Conservation (phyloP, 305 asterid genomes). For the Fraxinus platypoda region DNA sequence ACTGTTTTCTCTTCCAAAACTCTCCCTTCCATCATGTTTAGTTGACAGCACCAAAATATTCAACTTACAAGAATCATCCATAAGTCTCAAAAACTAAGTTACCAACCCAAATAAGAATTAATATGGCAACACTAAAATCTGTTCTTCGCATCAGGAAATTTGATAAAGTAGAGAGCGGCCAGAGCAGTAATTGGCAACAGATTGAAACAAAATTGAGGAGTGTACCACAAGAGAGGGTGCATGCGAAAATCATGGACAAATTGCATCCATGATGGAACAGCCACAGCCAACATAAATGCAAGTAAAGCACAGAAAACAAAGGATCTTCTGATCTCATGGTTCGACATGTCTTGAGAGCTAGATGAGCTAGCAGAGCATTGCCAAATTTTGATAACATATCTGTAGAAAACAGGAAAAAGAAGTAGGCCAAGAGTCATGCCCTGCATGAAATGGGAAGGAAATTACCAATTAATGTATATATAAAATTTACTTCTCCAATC, state of each 20-base stretch:
- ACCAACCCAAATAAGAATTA: neutral
- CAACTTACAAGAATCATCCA: neutral
- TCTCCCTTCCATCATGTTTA: neutral
- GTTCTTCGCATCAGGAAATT: neutral
- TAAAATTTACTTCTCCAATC: neutral
- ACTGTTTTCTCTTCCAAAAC: neutral
- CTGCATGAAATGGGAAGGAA: constrained; percentile 44
- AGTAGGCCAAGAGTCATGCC: constrained; percentile 78
- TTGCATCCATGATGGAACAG: constrained; percentile 90
- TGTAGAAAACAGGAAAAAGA: constrained; percentile 61
- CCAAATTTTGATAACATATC: constrained; percentile 43
- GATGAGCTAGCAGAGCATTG: constrained; percentile 35
- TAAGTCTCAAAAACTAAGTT: neutral
- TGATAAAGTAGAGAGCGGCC: constrained; percentile 9
- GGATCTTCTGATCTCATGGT: constrained; percentile 53
- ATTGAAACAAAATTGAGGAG: constrained; percentile 8
- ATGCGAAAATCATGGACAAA: constrained; percentile 63
- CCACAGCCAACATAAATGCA: constrained; percentile 42
- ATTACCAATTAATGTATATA: neutral
- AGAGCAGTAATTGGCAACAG: constrained; percentile 13
- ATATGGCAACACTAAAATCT: neutral
- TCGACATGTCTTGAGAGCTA: constrained; percentile 30
- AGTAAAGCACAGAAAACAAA: constrained; percentile 57
- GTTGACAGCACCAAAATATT: neutral
- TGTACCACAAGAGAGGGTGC: constrained; percentile 82